phyloP scores from a whole-genome alignment of 352 stramenopile species.

The Halophytophthora polymorphica region DNA sequence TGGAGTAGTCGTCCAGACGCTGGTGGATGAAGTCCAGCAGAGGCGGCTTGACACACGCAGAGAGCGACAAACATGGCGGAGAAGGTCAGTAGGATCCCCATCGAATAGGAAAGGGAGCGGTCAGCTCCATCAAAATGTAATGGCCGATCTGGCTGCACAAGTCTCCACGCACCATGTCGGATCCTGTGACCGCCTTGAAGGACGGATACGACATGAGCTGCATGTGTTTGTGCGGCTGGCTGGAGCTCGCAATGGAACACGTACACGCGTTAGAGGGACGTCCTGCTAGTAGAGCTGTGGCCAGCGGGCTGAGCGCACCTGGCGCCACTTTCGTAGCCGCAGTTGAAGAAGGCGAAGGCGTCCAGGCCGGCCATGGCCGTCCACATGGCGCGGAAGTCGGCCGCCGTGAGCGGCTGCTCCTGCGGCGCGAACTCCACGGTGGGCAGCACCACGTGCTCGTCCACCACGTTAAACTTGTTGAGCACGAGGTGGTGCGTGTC shows the following conservation, averaged over 20 bases:
- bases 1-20: constrained; percentile 32
- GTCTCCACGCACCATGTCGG: constrained; percentile 48
- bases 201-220: constrained; percentile 83
- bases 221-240: constrained; percentile 87
- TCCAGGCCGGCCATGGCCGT: constrained; percentile 67
- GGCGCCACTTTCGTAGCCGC: constrained; percentile 74
- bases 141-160: not conserved
- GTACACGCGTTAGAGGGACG: constrained; percentile 2
- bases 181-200: constrained; percentile 53
- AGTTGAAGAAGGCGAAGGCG: constrained; percentile 85
- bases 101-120: not conserved
- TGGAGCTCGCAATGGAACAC: constrained; percentile 12
- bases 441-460: constrained; percentile 75
- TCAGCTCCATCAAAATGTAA: not conserved
- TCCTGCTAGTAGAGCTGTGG: not conserved
- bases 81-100: constrained; percentile 2
- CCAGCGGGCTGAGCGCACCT: constrained; percentile 29
- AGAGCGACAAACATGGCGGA: not conserved
- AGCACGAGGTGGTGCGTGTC: constrained; percentile 77
- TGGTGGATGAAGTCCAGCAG: constrained; percentile 73
- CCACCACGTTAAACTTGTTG: constrained; percentile 81
- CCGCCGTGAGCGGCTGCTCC: constrained; percentile 41
- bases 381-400: constrained; percentile 70
- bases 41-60: constrained; percentile 41
- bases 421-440: constrained; percentile 73